phyloP scores from a whole-genome alignment of 257 asterid genomes.

The Hygrophila difformis region DNA sequence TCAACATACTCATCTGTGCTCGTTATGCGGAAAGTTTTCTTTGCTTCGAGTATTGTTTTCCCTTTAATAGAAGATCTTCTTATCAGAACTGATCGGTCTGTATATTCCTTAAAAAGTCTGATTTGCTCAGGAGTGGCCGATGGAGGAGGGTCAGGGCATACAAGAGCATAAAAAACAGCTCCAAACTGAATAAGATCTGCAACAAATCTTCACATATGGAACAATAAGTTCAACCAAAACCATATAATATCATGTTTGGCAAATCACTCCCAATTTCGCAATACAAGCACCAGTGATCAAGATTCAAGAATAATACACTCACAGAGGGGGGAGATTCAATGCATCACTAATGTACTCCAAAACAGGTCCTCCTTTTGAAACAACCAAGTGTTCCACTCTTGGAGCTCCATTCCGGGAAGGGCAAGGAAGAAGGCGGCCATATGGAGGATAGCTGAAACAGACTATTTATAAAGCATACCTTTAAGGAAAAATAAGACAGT shows the following conservation, averaged over 20 bases:
- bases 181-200: constrained; percentile 94
- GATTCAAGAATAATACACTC: constrained; percentile 24
- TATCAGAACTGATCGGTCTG: constrained; percentile 59
- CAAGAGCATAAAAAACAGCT: constrained; percentile 86
- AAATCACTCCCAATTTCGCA: constrained; percentile 4
- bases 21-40: constrained; percentile 72
- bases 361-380: constrained; percentile 72
- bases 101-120: constrained; percentile 47
- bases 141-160: constrained; percentile 85
- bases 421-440: constrained; percentile 82
- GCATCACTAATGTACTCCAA: constrained; percentile 50
- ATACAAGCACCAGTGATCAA: neutral
- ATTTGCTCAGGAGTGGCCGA: constrained; percentile 74
- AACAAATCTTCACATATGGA: constrained; percentile 56
- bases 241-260: constrained; percentile 9
- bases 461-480: neutral
- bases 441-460: constrained; percentile 49
- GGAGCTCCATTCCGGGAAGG: constrained; percentile 70
- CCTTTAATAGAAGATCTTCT: constrained; percentile 77
- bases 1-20: constrained; percentile 60
- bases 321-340: constrained; percentile 75
- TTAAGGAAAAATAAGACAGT: neutral
- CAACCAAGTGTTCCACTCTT: constrained; percentile 85
- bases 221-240: constrained; percentile 17
- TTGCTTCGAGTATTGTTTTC: constrained; percentile 81